Percentiles rank a stretch among this genome's conserved stretches.
These are phyloP conservation scores for Trichoderma parareesei DNA, from an alignment of 495 filamentous ascomycete species.

Conservation along the genomic window DNA sequence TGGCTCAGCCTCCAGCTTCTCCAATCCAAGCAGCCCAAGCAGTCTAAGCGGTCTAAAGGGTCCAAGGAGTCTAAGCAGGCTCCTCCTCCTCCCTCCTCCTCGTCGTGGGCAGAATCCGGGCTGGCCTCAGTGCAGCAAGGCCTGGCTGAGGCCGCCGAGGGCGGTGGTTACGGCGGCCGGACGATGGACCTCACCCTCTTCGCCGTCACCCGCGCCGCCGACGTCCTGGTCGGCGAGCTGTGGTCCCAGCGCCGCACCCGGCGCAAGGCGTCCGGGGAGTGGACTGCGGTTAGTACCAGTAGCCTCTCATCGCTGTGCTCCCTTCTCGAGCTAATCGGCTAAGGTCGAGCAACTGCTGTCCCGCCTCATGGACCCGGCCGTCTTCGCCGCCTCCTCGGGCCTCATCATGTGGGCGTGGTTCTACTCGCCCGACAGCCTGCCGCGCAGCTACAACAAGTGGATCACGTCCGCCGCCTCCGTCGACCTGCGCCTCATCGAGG, in stretches of 20 bases:
- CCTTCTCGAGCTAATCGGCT: conserved; percentile 11
- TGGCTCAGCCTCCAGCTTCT: conserved; percentile 42
- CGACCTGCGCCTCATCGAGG: conserved; percentile 69
- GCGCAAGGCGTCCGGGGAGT: conserved; percentile 30
- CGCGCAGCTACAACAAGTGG: conserved; percentile 76
- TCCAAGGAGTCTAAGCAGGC: conserved; percentile 28
- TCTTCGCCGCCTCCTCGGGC: conserved; percentile 71
- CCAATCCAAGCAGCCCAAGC: conserved; percentile 16
- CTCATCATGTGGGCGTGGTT: conserved; percentile 91
- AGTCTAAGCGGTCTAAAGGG: no score
- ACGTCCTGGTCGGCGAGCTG: conserved; percentile 57
- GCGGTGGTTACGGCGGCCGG: conserved; percentile 49
- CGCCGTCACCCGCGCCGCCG: conserved; percentile 63
- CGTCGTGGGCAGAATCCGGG: neutral
- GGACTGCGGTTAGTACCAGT: conserved; percentile 35
- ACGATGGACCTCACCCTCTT: conserved; percentile 86
- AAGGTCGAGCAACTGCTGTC: conserved; percentile 43
- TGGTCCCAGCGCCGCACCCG: conserved; percentile 47
- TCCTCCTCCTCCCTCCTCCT: conserved; percentile 13
- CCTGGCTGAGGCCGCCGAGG: neutral
- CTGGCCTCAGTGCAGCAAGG: neutral
- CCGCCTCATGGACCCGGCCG: conserved; percentile 52
- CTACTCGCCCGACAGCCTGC: conserved; percentile 61
- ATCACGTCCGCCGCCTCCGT: conserved; percentile 71
- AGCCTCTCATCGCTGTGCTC: conserved; percentile 1